Evolutionary conservation across 345 rosid genomes (phyloP), one percentile per base, ranked within the genome.

Genomic region (Ceriops zippeliana): DNA sequence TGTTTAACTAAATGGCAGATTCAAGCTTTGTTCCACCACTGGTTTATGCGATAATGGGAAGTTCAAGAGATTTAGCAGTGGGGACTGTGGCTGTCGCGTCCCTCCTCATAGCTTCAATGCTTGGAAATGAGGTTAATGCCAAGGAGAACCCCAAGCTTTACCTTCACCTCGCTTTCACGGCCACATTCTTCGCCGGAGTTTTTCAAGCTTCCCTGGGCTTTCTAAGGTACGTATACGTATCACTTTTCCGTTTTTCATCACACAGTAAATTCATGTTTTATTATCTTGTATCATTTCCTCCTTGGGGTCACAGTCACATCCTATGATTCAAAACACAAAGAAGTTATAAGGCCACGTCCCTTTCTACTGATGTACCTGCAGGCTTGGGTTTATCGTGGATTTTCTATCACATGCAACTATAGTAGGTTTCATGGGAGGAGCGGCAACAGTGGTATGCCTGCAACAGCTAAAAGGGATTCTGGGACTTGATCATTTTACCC

Each of bases 381-480:
- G 99, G 79, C 86, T 96, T 26, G 99, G 98, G 57, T 90, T 96
- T 67, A 74, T 96, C 21, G 97, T 96, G 90, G 99, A 90, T 66
- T 87, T 96, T 76, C 75, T 96, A 58, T 96, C 99, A 72, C 98
- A 96, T 79, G 97, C 98, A 77, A 87, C 98, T 27, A 90, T 95
- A 84, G 92, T 95, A 61, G 99, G 99, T 28, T 96, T 96, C 80
- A 92, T 90, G 99, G 96, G 84, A 47, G 99, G 99, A 72, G 99
- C 99, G 71, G 99, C 99, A 19, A 90, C 97, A 7, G 95, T 96
- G 27, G 99, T 96, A 35, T 87, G 90, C 61, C 84, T 96, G 51
- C 99, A 96, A 69, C 99, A 96, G 79, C 88, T 96, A 1, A 96
- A 92, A 72, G 93, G 98, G 66, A 81, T 96, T 30, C 86, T 96